Percentiles rank a stretch among this genome's conserved stretches.
These are phyloP conservation scores for Neurospora sp. DNA, from an alignment of 495 filamentous ascomycete species.

Conservation along the genomic window DNA sequence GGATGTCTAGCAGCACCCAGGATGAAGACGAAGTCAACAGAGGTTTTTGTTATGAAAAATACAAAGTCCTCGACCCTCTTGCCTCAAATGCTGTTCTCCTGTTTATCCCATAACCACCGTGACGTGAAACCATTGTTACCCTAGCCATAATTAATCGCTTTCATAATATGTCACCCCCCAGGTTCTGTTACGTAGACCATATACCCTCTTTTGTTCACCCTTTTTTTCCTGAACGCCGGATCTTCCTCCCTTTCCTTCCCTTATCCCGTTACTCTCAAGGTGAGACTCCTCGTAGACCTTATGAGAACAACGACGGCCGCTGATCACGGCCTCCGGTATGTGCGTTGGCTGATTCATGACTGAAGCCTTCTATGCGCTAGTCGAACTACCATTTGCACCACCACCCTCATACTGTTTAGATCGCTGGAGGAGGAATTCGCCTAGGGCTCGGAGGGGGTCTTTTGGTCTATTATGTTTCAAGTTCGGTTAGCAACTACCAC, in stretches of 20 bases:
- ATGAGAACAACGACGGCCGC: neutral
- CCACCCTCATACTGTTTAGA: slow-evolving; percentile 61
- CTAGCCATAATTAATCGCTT: neutral
- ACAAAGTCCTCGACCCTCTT: neutral
- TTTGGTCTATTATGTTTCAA: slow-evolving; percentile 44
- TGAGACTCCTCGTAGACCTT: neutral
- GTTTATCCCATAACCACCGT: neutral
- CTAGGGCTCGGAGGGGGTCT: slow-evolving; percentile 75
- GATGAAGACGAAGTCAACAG: neutral
- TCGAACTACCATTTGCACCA: neutral
- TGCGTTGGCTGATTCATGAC: neutral
- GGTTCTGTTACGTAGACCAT: neutral
- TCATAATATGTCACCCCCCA: neutral
- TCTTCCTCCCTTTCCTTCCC: neutral
- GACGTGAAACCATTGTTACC: neutral
- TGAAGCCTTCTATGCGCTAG: neutral
- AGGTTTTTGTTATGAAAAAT: neutral
- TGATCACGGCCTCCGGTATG: neutral
- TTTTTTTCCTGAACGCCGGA: neutral
- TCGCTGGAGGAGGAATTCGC: slow-evolving; percentile 75
- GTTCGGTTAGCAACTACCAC: neutral
- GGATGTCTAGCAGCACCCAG: neutral
- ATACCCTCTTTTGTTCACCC: neutral
- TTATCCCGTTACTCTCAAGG: neutral
- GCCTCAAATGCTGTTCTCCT: neutral